phyloP scores from a whole-genome alignment of 805 yeast species.

The Suhomyces emberorum region DNA sequence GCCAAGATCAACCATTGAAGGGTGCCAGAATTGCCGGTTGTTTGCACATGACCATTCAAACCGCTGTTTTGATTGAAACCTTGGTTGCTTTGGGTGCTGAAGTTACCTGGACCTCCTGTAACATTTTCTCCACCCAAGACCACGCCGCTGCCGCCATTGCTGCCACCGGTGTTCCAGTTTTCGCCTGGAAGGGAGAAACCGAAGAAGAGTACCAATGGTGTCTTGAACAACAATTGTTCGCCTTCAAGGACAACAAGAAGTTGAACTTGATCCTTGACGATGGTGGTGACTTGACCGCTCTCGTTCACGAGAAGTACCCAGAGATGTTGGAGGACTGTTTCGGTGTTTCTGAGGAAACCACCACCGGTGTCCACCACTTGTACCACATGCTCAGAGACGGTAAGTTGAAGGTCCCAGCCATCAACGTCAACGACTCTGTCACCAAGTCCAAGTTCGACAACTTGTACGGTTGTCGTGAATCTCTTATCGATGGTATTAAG shows the following conservation, averaged over 20 bases:
- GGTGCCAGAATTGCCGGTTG: slow-evolving; percentile 99
- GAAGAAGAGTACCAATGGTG: slow-evolving; percentile 99
- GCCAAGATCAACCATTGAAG: slow-evolving; percentile 87
- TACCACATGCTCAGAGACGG: slow-evolving; percentile 93
- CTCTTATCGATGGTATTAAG: slow-evolving; percentile 97
- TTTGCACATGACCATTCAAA: slow-evolving; percentile 98
- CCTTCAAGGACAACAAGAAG: slow-evolving; percentile 94
- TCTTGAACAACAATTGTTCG: slow-evolving; percentile 97
- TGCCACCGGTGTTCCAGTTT: slow-evolving; percentile 98
- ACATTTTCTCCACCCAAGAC: slow-evolving; percentile 99
- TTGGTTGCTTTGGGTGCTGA: slow-evolving; percentile 97
- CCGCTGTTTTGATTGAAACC: slow-evolving; percentile 98
- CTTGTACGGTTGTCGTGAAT: slow-evolving; percentile 99
- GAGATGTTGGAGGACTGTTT: slow-evolving; percentile 92
- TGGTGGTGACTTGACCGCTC: slow-evolving; percentile 97
- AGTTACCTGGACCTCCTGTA: slow-evolving; percentile 99
- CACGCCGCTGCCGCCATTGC: slow-evolving; percentile 99
- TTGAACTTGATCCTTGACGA: slow-evolving; percentile 97
- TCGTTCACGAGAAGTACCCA: slow-evolving; percentile 97
- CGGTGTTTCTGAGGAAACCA: slow-evolving; percentile 98
- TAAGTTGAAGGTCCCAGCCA: slow-evolving; percentile 94
- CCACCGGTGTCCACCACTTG: slow-evolving; percentile 99
- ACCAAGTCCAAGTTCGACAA: slow-evolving; percentile 99
- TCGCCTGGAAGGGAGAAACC: slow-evolving; percentile 99
- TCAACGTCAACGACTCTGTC: slow-evolving; percentile 97